A percentile compares a stretch with the other conserved stretches of the same genome.
These are phyloP conservation scores for Craterostigma plantagineum DNA, from an alignment of 257 asterid genomes.

Conservation along the genomic window DNA sequence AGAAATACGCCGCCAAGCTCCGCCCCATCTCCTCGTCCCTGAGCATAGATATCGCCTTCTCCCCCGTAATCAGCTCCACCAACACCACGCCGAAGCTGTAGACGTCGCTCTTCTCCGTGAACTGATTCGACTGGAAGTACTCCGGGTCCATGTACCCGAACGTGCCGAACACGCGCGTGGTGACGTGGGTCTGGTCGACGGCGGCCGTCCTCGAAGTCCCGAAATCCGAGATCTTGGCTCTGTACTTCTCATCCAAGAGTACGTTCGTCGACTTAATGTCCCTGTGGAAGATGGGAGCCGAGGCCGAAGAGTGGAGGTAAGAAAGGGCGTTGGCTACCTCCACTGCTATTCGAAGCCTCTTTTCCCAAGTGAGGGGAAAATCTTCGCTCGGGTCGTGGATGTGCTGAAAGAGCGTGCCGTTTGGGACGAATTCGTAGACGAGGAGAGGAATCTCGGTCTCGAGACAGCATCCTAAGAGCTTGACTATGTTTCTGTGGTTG, in stretches of 20 bases:
- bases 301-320: slow-evolving; percentile 24
- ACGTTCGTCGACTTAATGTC: slow-evolving; percentile 22
- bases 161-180: slow-evolving; percentile 19
- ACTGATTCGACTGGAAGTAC: slow-evolving; percentile 19
- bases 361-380: slow-evolving; percentile 16
- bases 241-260: slow-evolving; percentile 16
- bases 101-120: slow-evolving; percentile 24
- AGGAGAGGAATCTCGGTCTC: slow-evolving; percentile 20
- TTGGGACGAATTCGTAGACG: slow-evolving; percentile 20
- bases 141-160: slow-evolving; percentile 27
- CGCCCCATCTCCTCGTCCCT: slow-evolving; percentile 14
- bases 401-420: slow-evolving; percentile 19
- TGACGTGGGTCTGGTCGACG: slow-evolving; percentile 20
- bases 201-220: slow-evolving; percentile 16
- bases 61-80: slow-evolving; percentile 25
- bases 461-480: slow-evolving; percentile 17
- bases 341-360: slow-evolving; percentile 12
- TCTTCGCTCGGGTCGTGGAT: slow-evolving; percentile 21
- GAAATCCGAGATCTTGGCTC: slow-evolving; percentile 16
- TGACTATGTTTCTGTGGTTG: slow-evolving; percentile 17
- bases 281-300: slow-evolving; percentile 21
- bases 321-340: slow-evolving; percentile 23
- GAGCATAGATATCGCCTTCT: slow-evolving; percentile 12
- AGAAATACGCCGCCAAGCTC: slow-evolving; percentile 16
- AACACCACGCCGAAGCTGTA: slow-evolving; percentile 18